phyloP scores from a whole-genome alignment of 441 rosid species.

The Corymbia citriodora region DNA sequence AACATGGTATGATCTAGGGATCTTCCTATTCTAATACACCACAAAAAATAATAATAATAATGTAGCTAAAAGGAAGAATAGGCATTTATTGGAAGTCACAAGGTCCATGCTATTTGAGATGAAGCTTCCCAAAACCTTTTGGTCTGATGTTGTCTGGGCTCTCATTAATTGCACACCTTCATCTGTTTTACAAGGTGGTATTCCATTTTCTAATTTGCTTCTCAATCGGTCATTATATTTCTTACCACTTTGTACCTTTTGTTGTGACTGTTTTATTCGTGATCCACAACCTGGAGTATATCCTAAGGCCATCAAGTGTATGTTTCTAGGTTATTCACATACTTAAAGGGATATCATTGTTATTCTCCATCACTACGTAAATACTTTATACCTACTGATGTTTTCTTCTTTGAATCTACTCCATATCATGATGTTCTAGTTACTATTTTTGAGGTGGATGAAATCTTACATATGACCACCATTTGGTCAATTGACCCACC shows the following conservation, averaged over 20 bases:
- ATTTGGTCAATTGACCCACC: neutral
- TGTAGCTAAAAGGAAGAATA: too few species aligned
- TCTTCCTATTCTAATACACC: neutral
- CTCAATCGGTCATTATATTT: neutral
- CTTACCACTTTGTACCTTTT: neutral
- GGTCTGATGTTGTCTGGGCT: too few species aligned
- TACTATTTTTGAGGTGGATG: neutral
- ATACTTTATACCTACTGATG: neutral
- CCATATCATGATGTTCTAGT: neutral
- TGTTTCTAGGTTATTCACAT: neutral
- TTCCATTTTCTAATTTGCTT: neutral
- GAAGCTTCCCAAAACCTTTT: too few species aligned
- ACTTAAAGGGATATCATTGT: neutral
- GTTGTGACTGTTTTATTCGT: rapidly evolving
- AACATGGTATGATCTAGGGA: neutral
- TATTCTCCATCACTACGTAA: neutral
- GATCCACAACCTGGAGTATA: neutral
- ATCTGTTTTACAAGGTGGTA: neutral
- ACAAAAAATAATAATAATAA: neutral
- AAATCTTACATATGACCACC: neutral
- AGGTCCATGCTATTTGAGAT: too few species aligned
- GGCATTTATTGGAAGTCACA: neutral
- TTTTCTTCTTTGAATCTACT: neutral
- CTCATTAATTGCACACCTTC: neutral
- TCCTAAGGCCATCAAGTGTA: neutral